phyloP scores from a whole-genome alignment of 805 yeast species.

The Ogataea dorogensis region DNA sequence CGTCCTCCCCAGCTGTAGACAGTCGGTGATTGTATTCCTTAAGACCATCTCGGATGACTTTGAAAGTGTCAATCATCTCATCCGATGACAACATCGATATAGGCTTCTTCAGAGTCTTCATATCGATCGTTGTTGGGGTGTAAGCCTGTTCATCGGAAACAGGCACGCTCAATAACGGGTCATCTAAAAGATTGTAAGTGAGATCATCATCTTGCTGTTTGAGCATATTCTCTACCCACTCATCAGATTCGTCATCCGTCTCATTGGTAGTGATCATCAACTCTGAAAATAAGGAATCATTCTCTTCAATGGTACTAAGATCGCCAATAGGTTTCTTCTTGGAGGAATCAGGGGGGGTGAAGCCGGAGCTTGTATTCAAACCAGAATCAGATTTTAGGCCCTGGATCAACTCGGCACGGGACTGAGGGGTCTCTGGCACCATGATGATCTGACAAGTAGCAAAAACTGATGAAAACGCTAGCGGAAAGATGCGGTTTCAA shows the following conservation, averaged over 20 bases:
- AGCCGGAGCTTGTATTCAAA: slow-evolving; percentile 1
- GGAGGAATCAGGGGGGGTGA: slow-evolving; percentile 21
- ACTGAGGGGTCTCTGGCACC: slow-evolving; percentile 14
- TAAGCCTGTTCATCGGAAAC: too few relatives aligned
- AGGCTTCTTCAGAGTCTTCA: slow-evolving; percentile 2
- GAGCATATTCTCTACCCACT: slow-evolving; percentile 22
- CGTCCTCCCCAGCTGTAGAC: slow-evolving; percentile 18
- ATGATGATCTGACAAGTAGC: slow-evolving; percentile 2
- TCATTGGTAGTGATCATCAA: slow-evolving; percentile 12
- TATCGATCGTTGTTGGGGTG: slow-evolving; percentile 16
- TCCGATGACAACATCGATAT: not conserved
- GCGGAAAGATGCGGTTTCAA: slow-evolving; percentile 3
- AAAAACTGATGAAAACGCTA: not conserved
- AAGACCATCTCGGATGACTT: slow-evolving; percentile 25
- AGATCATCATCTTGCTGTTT: slow-evolving; percentile 14
- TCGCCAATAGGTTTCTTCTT: slow-evolving; percentile 6
- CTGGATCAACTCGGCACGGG: slow-evolving; percentile 5
- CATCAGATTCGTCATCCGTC: slow-evolving; percentile 17
- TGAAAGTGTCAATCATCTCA: slow-evolving; percentile 14
- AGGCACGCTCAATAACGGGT: slow-evolving; percentile 13
- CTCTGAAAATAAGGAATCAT: slow-evolving; percentile 17
- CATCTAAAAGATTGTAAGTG: slow-evolving; percentile 14
- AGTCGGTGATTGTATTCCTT: slow-evolving; percentile 24
- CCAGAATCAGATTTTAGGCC: slow-evolving; percentile 1
- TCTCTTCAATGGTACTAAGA: slow-evolving; percentile 11